Base-by-base conservation (phyloP, 2,329 filamentous ascomycete species). In the Diaporthe australafricana region DNA sequence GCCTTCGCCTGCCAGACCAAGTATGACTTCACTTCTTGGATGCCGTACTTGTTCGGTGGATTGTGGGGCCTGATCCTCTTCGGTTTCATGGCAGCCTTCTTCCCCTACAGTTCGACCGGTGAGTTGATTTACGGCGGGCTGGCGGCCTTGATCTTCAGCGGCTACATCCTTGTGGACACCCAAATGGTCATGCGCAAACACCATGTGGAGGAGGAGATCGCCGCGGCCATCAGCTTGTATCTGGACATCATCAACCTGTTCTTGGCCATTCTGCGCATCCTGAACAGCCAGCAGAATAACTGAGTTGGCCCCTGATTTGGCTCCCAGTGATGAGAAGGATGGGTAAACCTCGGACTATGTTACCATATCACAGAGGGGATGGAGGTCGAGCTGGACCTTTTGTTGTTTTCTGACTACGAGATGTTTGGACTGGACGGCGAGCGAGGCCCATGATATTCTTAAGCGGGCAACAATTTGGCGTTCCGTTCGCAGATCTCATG, bases 1-100 rank as follows among this genome's bases (percentile, higher is more conserved):
- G 83, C 95, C 55, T 98, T 99, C 81, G 96, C 96, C 63, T 98
- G 95, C 89, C 96, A 99, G 86, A 94, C 93, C 75, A 97, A 97
- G 82, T 99, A 99, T 81, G 96, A 99, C 86, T 99, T 99, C 81
- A 98, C 96, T 1, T 92, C 90, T 75, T 99, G 96, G 96, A 94
- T 96, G 87, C 96, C 96, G 22, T 98, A 98, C 81, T 90, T 98
- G 4, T 97, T 97, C 78, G 95, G 95, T 72, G 92, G 88, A 0
- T 88, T 99, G 22, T 98, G 96, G 96, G 92, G 93, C 8, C 84
- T 98, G 72, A 88, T 99, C 74, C 86, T 99, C 50, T 98, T 98
- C 80, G 94, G 96, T 65, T 96, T 99, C 86, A 95, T 98, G 89
- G 88, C 92, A 75, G 89, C 90, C 76, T 98, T 98, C 87, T 92